These are phyloP conservation scores for Hemisphaericaspora nanyangensis DNA, from an alignment of 805 yeast species.

Conservation along the genomic window DNA sequence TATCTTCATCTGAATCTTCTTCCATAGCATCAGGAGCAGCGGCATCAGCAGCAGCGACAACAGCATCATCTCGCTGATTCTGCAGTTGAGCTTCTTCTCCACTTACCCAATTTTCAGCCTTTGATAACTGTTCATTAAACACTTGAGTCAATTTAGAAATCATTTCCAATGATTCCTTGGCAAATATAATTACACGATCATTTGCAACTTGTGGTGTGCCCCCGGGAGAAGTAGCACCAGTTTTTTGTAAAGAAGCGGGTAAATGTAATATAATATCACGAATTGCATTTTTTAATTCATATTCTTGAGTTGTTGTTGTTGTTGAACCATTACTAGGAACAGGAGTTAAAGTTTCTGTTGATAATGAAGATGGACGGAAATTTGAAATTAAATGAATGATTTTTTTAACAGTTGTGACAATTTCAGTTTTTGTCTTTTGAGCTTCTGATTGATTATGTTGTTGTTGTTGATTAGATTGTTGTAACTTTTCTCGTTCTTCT, in stretches of 20 bases:
- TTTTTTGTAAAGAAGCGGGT: conserved; percentile 55
- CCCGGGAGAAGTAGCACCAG: conserved; percentile 12
- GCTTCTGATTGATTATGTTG: conserved; percentile 12
- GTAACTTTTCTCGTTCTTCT: conserved; percentile 18
- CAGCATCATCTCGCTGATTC: conserved; percentile 1
- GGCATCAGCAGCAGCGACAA: no score
- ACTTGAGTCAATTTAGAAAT: conserved; percentile 76
- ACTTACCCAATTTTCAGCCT: conserved; percentile 81
- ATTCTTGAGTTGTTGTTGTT: conserved; percentile 3
- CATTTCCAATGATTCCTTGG: conserved; percentile 88
- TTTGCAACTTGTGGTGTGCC: conserved; percentile 28
- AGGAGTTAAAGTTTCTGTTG: conserved; percentile 13
- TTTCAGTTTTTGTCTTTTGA: conserved; percentile 67
- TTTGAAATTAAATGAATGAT: conserved; percentile 83
- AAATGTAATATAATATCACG: conserved; percentile 71
- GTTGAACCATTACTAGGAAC: conserved; percentile 8
- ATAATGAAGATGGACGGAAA: conserved; percentile 47
- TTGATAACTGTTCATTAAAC: conserved; percentile 77
- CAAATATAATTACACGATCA: conserved; percentile 73
- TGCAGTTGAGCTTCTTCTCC: conserved; percentile 30
- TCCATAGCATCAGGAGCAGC: no score
- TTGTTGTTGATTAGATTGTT: conserved; percentile 14
- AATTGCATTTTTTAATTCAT: conserved; percentile 59
- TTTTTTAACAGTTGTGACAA: conserved; percentile 83
- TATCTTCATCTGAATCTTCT: conserved; percentile 2